A percentile compares a stretch with the other conserved stretches of the same genome.
These are phyloP conservation scores for Lactifluus hygrophoroides DNA, from an alignment of 768 basidiomycete species.

Conservation along the genomic window DNA sequence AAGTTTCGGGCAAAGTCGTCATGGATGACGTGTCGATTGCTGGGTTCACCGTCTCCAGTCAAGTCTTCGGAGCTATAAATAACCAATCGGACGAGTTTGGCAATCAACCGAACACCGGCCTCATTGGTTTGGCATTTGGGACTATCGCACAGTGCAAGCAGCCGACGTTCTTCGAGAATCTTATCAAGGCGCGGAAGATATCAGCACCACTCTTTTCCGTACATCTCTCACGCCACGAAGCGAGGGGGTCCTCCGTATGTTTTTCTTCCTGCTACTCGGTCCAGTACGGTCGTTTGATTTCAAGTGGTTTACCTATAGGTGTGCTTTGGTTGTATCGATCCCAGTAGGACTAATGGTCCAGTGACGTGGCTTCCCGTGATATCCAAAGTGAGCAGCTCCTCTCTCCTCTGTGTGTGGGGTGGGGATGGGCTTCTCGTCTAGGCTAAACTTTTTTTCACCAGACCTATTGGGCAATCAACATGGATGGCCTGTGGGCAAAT, in stretches of 20 bases:
- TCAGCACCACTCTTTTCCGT: constrained; percentile 46
- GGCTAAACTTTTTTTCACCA: constrained; percentile 21
- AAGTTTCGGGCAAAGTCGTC: constrained; percentile 40
- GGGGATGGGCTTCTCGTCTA: background rate
- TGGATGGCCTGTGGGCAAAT: constrained; percentile 39
- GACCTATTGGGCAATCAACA: constrained; percentile 53
- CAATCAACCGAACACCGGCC: constrained; percentile 43
- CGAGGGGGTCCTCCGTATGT: constrained; percentile 42
- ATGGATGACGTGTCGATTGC: constrained; percentile 45
- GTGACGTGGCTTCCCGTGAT: constrained; percentile 34
- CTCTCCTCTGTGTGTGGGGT: background rate
- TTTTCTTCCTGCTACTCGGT: too few species aligned
- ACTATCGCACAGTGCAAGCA: constrained; percentile 38
- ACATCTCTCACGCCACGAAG: constrained; percentile 38
- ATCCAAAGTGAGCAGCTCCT: constrained; percentile 24
- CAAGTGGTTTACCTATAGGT: constrained; percentile 21
- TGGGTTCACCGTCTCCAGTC: constrained; percentile 35
- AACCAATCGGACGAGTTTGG: constrained; percentile 43
- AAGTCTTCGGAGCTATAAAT: constrained; percentile 48
- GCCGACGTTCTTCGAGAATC: constrained; percentile 58
- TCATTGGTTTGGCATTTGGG: constrained; percentile 56
- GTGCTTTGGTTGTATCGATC: constrained; percentile 38
- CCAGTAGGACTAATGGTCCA: constrained; percentile 29
- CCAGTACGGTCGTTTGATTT: background rate
- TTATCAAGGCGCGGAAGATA: constrained; percentile 37